Base-by-base conservation (phyloP, 2,329 filamentous ascomycete species). In the Aplosporella prunicola region DNA sequence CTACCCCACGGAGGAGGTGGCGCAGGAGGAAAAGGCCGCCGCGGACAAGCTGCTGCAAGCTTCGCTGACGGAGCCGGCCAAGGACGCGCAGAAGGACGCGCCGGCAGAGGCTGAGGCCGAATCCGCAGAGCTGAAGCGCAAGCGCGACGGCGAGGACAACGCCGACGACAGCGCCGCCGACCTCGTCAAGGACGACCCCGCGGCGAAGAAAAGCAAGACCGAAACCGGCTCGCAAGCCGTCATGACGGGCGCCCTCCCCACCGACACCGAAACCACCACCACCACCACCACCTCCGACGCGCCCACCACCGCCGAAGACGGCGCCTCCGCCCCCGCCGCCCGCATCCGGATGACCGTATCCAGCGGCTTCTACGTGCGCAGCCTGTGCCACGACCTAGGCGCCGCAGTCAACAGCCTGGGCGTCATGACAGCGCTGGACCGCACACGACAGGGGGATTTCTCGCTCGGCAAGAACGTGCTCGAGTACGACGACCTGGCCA, bases 351-450 rank as follows among this genome's bases (percentile, higher is more conserved):
- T 98, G 76, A 93, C 84, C 1, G 89, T 95, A 35, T 87, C 87
- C 2, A 93, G 87, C 0, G 91, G 91, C 25, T 98, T 95, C 68
- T 98, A 98, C 59, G 88, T 98, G 10, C 82, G 91, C 45, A 93
- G 83, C 41, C 77, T 98, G 48, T 88, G 86, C 50, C 87, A 96
- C 56, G 91, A 98, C 52, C 71, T 98, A 3, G 91, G 89, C 15
- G 69, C 78, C 47, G 86, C 85, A 48, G 71, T 95, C 10, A 78
- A 75, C 35, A 93, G 86, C 9, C 78, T 84, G 16, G 91, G 74
- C 22, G 70, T 91, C 47, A 96, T 98, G 89, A 77, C 83, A 15
- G 78, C 82, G 49, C 74, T 98, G 14, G 73, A 82, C 40, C 80
- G 91, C 38, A 82, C 77, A 3, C 76, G 82, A 35, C 91, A 98